phyloP scores from a whole-genome alignment of 345 rosid species.

The Euphorbia lathyris region DNA sequence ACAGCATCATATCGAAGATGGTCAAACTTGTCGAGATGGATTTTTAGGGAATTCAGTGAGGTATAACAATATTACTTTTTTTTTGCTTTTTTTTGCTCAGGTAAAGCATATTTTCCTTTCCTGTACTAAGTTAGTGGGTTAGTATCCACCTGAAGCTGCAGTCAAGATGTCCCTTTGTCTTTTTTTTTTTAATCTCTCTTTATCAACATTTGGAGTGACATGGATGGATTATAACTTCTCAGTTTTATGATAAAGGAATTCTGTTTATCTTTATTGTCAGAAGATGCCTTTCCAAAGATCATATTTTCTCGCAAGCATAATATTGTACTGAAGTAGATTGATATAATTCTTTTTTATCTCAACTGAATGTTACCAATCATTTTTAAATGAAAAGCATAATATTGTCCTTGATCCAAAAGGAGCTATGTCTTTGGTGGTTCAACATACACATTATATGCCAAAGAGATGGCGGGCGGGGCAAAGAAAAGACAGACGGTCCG shows the following conservation, averaged over 20 bases:
- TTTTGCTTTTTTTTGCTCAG: neutral
- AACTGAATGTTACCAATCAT: neutral
- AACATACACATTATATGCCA: too few relatives aligned
- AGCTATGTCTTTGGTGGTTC: constrained; percentile 79
- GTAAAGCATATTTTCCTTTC: neutral
- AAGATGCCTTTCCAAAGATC: neutral
- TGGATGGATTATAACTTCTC: neutral
- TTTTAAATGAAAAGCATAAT: constrained; percentile 3
- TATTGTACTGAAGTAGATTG: neutral
- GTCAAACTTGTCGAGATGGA: constrained; percentile 98
- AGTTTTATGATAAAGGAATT: neutral
- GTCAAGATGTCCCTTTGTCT: neutral
- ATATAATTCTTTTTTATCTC: neutral
- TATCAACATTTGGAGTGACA: neutral
- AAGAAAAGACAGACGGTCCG: constrained; percentile 79
- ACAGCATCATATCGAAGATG: constrained; percentile 92
- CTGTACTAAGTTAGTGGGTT: neutral
- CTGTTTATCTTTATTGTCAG: neutral
- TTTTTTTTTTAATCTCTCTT: neutral
- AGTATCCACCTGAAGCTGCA: constrained; percentile 8
- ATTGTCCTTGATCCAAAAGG: constrained; percentile 89
- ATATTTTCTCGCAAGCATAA: neutral
- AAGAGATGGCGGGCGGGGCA: constrained; percentile 97
- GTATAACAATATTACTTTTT: constrained; percentile 33
- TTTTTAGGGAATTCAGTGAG: constrained; percentile 96